Evolutionary conservation across 2,329 filamentous ascomycete genomes (phyloP), one percentile per base, ranked within the genome.

Genomic region (Epichloe sylvatica): DNA sequence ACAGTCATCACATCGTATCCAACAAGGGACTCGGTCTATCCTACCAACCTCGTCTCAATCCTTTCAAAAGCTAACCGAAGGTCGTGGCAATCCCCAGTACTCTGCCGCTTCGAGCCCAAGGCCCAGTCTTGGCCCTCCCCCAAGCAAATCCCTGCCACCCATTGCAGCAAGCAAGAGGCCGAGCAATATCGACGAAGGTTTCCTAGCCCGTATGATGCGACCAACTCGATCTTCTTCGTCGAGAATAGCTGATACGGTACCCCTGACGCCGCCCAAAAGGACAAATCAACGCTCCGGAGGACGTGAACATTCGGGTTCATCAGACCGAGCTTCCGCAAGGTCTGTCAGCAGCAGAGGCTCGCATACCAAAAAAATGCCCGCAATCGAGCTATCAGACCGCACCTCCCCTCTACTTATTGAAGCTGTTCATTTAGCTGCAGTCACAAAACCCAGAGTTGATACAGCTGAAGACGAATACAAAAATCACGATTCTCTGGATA

Each of bases 131-230:
- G 78, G 77, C 2, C 75, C 71, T 2, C 77, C 78, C 76, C 76
- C 78, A 3, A 82, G 78, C 64, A 80, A 76, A 55, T 38, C 51
- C 7, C 39, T 52, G 3, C 23, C 55, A 3, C 49, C 55, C 15
- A 49, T 49, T 0, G 19, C 52, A 23, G 45, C 30, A 42, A 45
- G 43, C 6, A 39, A 52, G 50, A 75, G 72, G 52, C 70, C 75
- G 25, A 72, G 70, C 44, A 75, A 76, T 17, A 71, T 84, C 1
- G 82, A 86, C 54, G 81, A 86, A 55, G 67, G 79, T 13, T 90
- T 90, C 65, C 68, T 90, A 25, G 84, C 83, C n/a, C 78, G 85
- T 47, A 88, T 90, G 84, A 89, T 83, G 79, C 73, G 84, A 39
- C 85, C 85, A 2, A 90, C 85, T 0, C 77, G 83, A 42, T 72